These are phyloP conservation scores for Candida loeiensis DNA, from an alignment of 805 yeast species.

Conservation along the genomic window DNA sequence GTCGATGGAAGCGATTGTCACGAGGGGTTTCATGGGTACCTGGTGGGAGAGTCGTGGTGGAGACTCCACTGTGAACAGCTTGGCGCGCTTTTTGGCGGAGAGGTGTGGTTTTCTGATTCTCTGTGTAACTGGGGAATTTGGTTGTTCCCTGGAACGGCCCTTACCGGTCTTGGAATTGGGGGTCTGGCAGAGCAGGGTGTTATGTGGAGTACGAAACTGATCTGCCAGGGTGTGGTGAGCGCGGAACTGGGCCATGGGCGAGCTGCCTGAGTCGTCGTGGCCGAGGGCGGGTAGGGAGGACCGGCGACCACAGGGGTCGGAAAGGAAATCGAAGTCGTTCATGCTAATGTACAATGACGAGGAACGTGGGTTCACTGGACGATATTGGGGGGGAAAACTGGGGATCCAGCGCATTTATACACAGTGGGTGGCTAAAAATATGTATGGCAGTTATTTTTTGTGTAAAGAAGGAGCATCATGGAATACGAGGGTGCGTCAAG, in stretches of 20 bases:
- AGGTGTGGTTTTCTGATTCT: background rate
- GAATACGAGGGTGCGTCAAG: background rate
- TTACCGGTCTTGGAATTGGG: too few relatives aligned
- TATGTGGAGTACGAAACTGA: too few relatives aligned
- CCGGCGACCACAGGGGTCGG: background rate
- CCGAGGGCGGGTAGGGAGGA: background rate
- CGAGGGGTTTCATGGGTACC: conserved; percentile 21
- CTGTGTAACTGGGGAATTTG: background rate
- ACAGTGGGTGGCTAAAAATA: background rate
- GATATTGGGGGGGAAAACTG: too few relatives aligned
- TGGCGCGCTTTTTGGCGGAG: conserved; percentile 5
- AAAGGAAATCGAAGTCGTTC: conserved; percentile 1
- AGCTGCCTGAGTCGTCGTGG: background rate
- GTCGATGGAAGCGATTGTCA: conserved; percentile 22
- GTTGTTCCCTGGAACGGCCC: background rate
- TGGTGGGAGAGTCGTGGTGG: background rate
- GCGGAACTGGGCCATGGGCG: conserved; percentile 1
- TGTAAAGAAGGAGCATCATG: background rate
- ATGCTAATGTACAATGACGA: background rate
- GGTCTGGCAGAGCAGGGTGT: too few relatives aligned
- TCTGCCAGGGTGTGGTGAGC: background rate
- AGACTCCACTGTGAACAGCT: background rate
- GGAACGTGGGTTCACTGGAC: too few relatives aligned
- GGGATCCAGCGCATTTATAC: background rate
- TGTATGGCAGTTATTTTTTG: background rate